phyloP scores from a whole-genome alignment of 2,329 filamentous ascomycete genomes.

The Aspergillus fumigatus region DNA sequence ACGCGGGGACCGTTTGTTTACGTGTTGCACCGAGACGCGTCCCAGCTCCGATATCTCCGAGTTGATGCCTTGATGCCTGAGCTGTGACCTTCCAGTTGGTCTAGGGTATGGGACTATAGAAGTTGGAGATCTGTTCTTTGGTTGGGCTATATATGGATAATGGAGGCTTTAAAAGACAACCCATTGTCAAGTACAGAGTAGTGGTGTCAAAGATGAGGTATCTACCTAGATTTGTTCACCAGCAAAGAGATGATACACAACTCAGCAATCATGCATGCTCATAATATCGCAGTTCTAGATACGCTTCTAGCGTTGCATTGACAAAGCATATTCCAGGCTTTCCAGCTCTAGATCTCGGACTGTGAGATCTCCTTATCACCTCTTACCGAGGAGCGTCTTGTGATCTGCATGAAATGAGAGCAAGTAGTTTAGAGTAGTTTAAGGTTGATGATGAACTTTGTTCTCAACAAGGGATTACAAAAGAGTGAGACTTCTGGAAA shows the following conservation, averaged over 20 bases:
- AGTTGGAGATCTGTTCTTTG: too few species aligned
- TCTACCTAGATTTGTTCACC: not conserved
- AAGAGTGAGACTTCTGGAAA: not conserved
- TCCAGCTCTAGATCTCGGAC: not conserved
- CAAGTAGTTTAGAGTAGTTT: not conserved
- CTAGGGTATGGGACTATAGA: too few species aligned
- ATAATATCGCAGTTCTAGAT: not conserved
- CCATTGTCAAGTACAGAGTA: too few species aligned
- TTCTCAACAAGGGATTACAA: not conserved
- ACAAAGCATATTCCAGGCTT: not conserved
- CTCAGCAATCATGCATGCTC: not conserved
- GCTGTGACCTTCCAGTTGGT: not conserved
- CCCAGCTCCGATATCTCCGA: constrained; percentile 18
- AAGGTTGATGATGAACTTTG: not conserved
- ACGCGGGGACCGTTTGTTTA: constrained; percentile 21
- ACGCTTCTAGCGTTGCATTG: not conserved
- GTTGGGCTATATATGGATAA: too few species aligned
- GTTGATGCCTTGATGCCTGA: constrained; percentile 11
- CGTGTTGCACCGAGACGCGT: constrained; percentile 16
- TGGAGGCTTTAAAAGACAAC: too few species aligned
- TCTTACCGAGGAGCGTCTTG: not conserved
- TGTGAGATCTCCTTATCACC: too few species aligned
- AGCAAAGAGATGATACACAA: not conserved
- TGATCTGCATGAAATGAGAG: not conserved
- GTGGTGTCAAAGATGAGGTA: too few species aligned